These are phyloP conservation scores for Davidsoniella eucalypti DNA, from an alignment of 2,329 filamentous ascomycete species.

Conservation along the genomic window DNA sequence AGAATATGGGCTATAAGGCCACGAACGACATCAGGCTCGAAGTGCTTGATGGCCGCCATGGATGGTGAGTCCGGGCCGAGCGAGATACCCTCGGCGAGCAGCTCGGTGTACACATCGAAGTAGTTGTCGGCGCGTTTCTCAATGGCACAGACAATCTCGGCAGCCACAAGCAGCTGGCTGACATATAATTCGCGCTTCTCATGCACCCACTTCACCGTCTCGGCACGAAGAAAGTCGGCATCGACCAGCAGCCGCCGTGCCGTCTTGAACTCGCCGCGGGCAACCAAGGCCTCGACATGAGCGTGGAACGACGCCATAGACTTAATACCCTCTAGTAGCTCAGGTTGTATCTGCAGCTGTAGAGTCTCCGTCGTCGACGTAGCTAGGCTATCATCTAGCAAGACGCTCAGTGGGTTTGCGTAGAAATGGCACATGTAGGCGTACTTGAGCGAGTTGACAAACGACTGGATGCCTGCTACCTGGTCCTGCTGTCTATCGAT, in stretches of 20 bases:
- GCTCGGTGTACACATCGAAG: conserved; percentile 34
- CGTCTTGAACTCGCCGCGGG: background rate
- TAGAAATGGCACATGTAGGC: conserved; percentile 79
- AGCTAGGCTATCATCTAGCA: conserved; percentile 26
- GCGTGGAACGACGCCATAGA: conserved; percentile 50
- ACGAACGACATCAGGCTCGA: conserved; percentile 34
- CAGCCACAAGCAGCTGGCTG: conserved; percentile 5
- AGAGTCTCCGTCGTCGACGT: conserved; percentile 14
- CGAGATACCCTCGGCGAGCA: conserved; percentile 38
- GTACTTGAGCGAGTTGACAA: conserved; percentile 59
- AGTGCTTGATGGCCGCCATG: conserved; percentile 41
- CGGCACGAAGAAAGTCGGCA: conserved; percentile 1
- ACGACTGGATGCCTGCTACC: conserved; percentile 57
- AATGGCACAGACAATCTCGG: conserved; percentile 5
- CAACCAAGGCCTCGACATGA: conserved; percentile 9
- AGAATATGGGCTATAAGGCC: conserved; percentile 28
- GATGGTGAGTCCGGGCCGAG: conserved; percentile 36
- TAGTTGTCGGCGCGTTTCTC: conserved; percentile 7
- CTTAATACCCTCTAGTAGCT: conserved; percentile 51
- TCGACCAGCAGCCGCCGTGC: conserved; percentile 1
- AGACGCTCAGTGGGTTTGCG: conserved; percentile 54
- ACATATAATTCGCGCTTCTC: background rate
- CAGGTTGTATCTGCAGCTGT: conserved; percentile 29
- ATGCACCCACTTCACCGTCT: conserved; percentile 1
- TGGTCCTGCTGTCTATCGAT: conserved; percentile 62